Evolutionary conservation across 2,329 filamentous ascomycete genomes (phyloP).

Genomic region (Cladosporium velox): DNA sequence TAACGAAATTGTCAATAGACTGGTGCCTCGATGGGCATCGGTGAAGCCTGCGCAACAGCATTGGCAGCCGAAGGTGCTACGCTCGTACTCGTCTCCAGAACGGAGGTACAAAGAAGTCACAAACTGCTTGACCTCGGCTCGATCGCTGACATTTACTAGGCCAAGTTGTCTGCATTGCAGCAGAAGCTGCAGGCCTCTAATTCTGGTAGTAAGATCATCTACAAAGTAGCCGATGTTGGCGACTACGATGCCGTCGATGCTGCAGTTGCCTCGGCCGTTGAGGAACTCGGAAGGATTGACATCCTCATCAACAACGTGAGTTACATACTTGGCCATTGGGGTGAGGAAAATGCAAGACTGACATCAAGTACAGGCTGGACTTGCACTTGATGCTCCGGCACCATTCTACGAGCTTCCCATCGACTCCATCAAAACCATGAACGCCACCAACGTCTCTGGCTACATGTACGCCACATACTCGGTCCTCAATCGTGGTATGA

Average conservation of each 20-base stretch:
- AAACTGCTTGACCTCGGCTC: background rate
- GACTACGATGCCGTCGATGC: slow-evolving; percentile 37
- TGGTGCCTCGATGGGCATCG: slow-evolving; percentile 18
- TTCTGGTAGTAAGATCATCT: slow-evolving; percentile 29
- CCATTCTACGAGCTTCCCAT: slow-evolving; percentile 47
- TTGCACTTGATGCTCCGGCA: slow-evolving; percentile 50
- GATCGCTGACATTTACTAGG: background rate
- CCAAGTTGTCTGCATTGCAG: background rate
- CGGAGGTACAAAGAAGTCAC: background rate
- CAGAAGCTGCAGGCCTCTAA: slow-evolving; percentile 11
- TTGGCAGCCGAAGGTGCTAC: slow-evolving; percentile 13
- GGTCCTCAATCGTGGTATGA: slow-evolving; percentile 49
- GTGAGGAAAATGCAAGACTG: background rate
- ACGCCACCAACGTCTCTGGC: slow-evolving; percentile 52
- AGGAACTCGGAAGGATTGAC: slow-evolving; percentile 44
- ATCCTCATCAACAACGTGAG: slow-evolving; percentile 50
- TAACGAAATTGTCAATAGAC: background rate
- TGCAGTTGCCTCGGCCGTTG: slow-evolving; percentile 37
- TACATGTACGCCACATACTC: slow-evolving; percentile 50
- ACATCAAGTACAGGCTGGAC: slow-evolving; percentile 38
- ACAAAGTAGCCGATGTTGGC: slow-evolving; percentile 37
- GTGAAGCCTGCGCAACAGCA: slow-evolving; percentile 14
- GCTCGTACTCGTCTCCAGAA: slow-evolving; percentile 12
- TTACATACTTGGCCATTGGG: slow-evolving; percentile 6
- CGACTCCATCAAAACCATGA: slow-evolving; percentile 46